Conservation (phyloP, 768 basidiomycete species). For the Tricholomella constricta region DNA sequence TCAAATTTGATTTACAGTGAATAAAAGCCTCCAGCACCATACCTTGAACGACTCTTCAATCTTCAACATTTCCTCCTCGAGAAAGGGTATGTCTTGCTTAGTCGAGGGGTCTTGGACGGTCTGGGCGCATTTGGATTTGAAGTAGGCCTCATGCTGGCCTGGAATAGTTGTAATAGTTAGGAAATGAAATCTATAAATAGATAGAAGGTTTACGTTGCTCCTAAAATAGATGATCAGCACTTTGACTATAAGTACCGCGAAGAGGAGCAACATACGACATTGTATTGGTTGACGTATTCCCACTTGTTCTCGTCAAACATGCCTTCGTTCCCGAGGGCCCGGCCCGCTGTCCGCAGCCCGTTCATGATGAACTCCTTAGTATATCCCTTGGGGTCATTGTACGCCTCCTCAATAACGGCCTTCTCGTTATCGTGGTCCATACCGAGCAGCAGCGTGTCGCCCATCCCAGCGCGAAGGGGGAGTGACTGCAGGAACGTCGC, state of each 20-base stretch:
- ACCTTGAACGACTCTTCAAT: slow-evolving; percentile 93
- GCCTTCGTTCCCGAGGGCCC: slow-evolving; percentile 63
- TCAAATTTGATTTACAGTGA: background rate
- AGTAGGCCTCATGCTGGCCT: slow-evolving; percentile 88
- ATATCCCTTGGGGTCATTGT: slow-evolving; percentile 78
- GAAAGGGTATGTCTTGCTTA: slow-evolving; percentile 51
- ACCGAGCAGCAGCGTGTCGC: slow-evolving; percentile 89
- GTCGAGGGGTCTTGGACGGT: slow-evolving; percentile 52
- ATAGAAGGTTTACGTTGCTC: slow-evolving; percentile 19
- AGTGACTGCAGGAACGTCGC: slow-evolving; percentile 74
- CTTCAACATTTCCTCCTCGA: slow-evolving; percentile 73
- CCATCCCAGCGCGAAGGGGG: slow-evolving; percentile 71
- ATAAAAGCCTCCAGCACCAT: slow-evolving; percentile 4
- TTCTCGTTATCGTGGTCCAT: slow-evolving; percentile 81
- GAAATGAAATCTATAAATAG: background rate
- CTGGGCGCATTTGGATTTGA: slow-evolving; percentile 65
- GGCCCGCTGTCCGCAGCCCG: slow-evolving; percentile 70
- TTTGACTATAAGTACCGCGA: background rate
- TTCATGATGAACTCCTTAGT: slow-evolving; percentile 86
- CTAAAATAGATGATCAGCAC: background rate
- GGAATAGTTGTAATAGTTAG: slow-evolving; percentile 5
- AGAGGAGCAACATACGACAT: slow-evolving; percentile 35
- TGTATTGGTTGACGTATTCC: slow-evolving; percentile 70
- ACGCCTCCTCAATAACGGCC: slow-evolving; percentile 77
- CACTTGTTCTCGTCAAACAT: slow-evolving; percentile 70